Base-by-base conservation (phyloP, 371 early-diverging fungal species). In the Syncephalastrum sp. region DNA sequence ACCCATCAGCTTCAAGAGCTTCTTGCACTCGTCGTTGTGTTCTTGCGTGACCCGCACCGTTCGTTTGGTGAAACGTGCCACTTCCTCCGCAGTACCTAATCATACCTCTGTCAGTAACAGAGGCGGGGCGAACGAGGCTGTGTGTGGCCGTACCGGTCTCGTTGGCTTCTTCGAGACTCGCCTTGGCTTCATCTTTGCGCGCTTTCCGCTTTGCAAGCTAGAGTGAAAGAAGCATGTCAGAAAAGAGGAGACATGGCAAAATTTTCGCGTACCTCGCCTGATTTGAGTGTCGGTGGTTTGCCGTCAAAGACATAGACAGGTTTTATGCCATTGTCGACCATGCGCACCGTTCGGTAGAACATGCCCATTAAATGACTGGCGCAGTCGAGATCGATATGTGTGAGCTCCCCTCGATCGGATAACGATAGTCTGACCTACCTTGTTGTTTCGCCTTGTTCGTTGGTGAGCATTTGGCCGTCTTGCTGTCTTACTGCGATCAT, bases 271-370 rank as follows among this genome's bases (percentile, higher is more conserved):
- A 94, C 92, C 79, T 98, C 98, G 41, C 90, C 93, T 3, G 91
- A 87, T 70, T 99, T 99, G 66, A 98, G 60, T 0, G 79, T 88
- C 5, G 99, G 99, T 25, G 99, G 98, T 60, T 92, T 93, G 42
- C 99, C 99, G 70, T 99, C 99, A 85, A 99, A 99, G 15, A 99
- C 99, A 78, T 97, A 99, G 3, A 93, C 84, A 0, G 99, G 99
- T 64, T 96, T 97, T 59, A 99, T 91, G 42, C 99, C 99, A 58
- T 91, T 91, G 60, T 99, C 99, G 0, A 99, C 83, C 93, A 99
- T 95, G 46, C 97, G 87, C n/a, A 99, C 90, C 0, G 99, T 98
- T 46, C 99, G 93, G 75, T 99, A 99, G 61, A 99, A 96, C 75
- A 99, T 85, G 8, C 99, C 99, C 86, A 98, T 91, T 46, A 99